Conservation (phyloP, 345 rosid species). For the Laguncularia racemosa region DNA sequence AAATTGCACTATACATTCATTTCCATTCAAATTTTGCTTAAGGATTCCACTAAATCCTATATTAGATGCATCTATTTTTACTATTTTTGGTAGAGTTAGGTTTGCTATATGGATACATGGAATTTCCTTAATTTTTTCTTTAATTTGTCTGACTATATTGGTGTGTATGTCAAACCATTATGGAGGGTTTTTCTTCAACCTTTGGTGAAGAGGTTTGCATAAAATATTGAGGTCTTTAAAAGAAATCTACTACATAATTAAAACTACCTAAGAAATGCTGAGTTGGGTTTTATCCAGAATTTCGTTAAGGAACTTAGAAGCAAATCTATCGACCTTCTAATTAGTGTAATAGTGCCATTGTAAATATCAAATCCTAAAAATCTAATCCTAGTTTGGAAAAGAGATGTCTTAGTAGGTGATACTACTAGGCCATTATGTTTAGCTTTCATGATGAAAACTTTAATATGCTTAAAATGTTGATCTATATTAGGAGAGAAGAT, state of each 20-base stretch:
- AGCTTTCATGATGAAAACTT: neutral
- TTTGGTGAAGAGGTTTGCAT: neutral
- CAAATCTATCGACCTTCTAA: neutral
- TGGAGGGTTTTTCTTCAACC: neutral
- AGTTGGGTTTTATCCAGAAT: neutral
- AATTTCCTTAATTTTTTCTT: neutral
- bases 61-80: neutral
- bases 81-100: neutral
- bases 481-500: no score
- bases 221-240: neutral
- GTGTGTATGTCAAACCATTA: neutral
- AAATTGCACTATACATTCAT: neutral
- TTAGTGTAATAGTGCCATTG: neutral
- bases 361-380: neutral
- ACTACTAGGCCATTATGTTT: neutral
- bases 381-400: conserved; percentile 4
- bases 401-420: neutral
- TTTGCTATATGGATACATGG: neutral
- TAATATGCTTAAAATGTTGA: no score
- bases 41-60: neutral
- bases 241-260: neutral
- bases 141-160: neutral
- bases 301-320: neutral
- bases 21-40: neutral
- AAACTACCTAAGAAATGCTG: rapidly evolving